Evolutionary conservation across 176 grass and related monocot species (phyloP).

Genomic region (bread wheat (Triticum aestivum)): DNA sequence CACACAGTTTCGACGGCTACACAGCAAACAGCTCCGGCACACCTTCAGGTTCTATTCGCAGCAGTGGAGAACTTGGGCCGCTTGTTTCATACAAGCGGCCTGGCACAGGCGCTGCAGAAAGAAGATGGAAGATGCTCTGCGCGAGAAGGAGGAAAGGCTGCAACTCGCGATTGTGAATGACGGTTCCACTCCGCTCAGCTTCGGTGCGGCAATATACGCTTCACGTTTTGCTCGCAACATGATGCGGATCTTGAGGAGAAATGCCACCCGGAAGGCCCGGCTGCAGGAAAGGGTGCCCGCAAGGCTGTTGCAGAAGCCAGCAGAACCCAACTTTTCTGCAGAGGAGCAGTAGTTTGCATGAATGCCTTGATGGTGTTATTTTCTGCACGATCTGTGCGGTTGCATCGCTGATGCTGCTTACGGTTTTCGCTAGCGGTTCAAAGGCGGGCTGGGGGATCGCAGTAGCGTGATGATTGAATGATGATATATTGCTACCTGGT

Average conservation of each 20-base stretch:
- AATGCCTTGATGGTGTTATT: not conserved
- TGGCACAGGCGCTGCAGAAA: constrained; percentile 74
- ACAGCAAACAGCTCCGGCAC: constrained; percentile 75
- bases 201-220: constrained; percentile 62
- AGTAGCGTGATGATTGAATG: not conserved
- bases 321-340: constrained; percentile 71
- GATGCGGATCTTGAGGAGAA: constrained; percentile 65
- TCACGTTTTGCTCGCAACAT: constrained; percentile 76
- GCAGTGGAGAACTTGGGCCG: constrained; percentile 89
- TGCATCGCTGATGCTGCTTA: not conserved
- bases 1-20: constrained; percentile 65
- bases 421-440: not conserved
- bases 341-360: constrained; percentile 45
- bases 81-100: constrained; percentile 91
- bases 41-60: constrained; percentile 81
- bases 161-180: constrained; percentile 57
- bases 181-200: constrained; percentile 48
- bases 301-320: constrained; percentile 76
- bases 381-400: not conserved
- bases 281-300: constrained; percentile 61
- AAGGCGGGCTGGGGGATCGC: not conserved
- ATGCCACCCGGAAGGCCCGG: constrained; percentile 51
- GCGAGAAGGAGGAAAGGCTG: constrained; percentile 64
- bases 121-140: constrained; percentile 66
- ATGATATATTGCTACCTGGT: not conserved